Conservation (phyloP, 1,284 basidiomycete genomes). For the Somion occarium region DNA sequence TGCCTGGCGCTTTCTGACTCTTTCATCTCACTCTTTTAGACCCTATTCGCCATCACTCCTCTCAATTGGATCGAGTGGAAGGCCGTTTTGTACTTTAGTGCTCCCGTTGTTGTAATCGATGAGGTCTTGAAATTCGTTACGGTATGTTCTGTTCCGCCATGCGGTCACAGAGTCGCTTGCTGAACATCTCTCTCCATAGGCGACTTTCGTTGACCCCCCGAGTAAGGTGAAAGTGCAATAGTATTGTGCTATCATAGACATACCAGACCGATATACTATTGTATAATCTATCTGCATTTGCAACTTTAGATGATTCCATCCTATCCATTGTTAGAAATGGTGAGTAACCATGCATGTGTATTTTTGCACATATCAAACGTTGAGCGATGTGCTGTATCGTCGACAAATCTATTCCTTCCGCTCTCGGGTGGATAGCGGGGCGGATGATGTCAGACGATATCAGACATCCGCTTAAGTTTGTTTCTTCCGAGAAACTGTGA, state of each 20-base stretch:
- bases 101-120: constrained; percentile 88
- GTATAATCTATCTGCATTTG: no score
- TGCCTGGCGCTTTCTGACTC: no score
- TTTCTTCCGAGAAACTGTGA: no score
- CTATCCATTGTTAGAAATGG: no score
- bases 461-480: no score
- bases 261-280: not conserved
- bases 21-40: constrained; percentile 36
- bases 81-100: constrained; percentile 87
- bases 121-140: constrained; percentile 87
- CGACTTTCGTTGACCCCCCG: constrained; percentile 40
- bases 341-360: no score
- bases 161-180: not conserved
- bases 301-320: no score
- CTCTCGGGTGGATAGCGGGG: no score
- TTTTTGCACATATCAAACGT: no score
- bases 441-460: no score
- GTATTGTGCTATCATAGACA: not conserved
- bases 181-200: constrained; percentile 22
- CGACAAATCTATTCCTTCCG: no score
- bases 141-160: constrained; percentile 36
- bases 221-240: constrained; percentile 42
- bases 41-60: constrained; percentile 89
- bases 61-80: constrained; percentile 93
- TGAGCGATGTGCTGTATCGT: no score